These are phyloP conservation scores for Xylaria arbuscula DNA, from an alignment of 2,329 filamentous ascomycete genomes.

Conservation along the genomic window DNA sequence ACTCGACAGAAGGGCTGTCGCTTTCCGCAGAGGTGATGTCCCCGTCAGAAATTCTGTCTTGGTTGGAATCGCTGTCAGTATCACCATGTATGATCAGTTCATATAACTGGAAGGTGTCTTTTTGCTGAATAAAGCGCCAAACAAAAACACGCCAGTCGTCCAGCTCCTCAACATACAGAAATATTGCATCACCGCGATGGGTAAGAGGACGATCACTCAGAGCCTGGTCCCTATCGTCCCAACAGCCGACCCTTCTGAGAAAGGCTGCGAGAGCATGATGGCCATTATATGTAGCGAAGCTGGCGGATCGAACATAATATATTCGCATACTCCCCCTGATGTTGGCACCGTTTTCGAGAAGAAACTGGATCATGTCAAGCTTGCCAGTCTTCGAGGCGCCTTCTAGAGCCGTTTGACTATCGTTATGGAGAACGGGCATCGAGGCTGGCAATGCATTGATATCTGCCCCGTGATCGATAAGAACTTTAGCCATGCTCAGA, in stretches of 20 bases:
- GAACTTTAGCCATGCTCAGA: neutral
- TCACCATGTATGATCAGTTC: too few relatives aligned
- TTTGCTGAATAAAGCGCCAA: too few relatives aligned
- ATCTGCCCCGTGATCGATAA: conserved; percentile 21
- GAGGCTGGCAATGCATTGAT: conserved; percentile 25
- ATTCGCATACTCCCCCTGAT: conserved; percentile 15
- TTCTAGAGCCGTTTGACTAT: conserved; percentile 31
- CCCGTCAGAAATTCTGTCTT: too few relatives aligned
- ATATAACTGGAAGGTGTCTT: too few relatives aligned
- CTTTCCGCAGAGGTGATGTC: too few relatives aligned
- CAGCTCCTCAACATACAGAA: too few relatives aligned
- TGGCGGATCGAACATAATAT: conserved; percentile 25
- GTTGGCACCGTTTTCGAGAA: conserved; percentile 20
- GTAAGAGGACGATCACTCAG: too few relatives aligned
- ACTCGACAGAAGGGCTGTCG: too few relatives aligned
- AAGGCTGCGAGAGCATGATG: conserved; percentile 1
- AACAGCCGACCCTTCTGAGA: conserved; percentile 14
- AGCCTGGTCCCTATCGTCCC: conserved; percentile 21
- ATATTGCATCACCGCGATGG: too few relatives aligned
- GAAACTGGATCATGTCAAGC: conserved; percentile 28
- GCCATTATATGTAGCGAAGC: neutral
- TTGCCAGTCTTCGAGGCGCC: conserved; percentile 24
- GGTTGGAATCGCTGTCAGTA: too few relatives aligned
- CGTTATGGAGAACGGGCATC: too few relatives aligned
- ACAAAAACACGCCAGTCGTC: too few relatives aligned